Evolutionary conservation across 805 yeast genomes (phyloP).

Genomic region (Wickerhamomyces bovis): DNA sequence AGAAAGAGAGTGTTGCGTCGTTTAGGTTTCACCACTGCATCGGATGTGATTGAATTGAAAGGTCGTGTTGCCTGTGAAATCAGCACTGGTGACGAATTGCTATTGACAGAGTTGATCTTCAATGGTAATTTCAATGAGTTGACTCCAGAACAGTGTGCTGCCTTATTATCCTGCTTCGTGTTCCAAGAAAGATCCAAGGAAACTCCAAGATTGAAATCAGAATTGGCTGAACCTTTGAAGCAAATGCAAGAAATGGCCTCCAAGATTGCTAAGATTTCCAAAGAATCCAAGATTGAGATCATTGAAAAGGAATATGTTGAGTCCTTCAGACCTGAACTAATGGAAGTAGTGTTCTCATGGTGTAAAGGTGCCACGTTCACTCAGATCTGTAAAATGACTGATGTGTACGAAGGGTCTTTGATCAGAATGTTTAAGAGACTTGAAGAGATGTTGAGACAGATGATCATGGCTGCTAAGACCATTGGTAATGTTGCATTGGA

Average conservation of each 20-base stretch:
- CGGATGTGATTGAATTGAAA: conserved; percentile 89
- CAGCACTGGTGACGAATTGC: conserved; percentile 77
- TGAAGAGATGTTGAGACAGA: conserved; percentile 88
- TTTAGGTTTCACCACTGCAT: conserved; percentile 79
- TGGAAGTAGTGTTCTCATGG: conserved; percentile 98
- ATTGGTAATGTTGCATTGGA: conserved; percentile 87
- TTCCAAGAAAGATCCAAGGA: conserved; percentile 95
- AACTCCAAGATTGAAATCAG: conserved; percentile 78
- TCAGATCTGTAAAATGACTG: conserved; percentile 97
- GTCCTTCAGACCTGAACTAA: conserved; percentile 83
- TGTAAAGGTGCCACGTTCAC: conserved; percentile 94
- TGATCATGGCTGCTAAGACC: conserved; percentile 86
- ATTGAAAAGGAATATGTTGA: conserved; percentile 91
- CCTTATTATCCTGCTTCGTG: conserved; percentile 88
- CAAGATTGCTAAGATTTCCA: conserved; percentile 81
- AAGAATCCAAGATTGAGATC: conserved; percentile 84
- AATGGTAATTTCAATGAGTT: conserved; percentile 92
- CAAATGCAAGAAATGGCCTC: conserved; percentile 87
- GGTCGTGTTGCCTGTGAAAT: conserved; percentile 98
- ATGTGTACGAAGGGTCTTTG: conserved; percentile 94
- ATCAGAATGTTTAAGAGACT: conserved; percentile 92
- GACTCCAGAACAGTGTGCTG: conserved; percentile 86
- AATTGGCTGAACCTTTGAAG: conserved; percentile 86
- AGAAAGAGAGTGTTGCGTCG: conserved; percentile 91
- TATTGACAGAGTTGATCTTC: conserved; percentile 87